A percentile compares a stretch with the other conserved stretches of the same genome.
These are phyloP conservation scores for Diaporthe vexans DNA, from an alignment of 2,329 filamentous ascomycete species.

Conservation along the genomic window DNA sequence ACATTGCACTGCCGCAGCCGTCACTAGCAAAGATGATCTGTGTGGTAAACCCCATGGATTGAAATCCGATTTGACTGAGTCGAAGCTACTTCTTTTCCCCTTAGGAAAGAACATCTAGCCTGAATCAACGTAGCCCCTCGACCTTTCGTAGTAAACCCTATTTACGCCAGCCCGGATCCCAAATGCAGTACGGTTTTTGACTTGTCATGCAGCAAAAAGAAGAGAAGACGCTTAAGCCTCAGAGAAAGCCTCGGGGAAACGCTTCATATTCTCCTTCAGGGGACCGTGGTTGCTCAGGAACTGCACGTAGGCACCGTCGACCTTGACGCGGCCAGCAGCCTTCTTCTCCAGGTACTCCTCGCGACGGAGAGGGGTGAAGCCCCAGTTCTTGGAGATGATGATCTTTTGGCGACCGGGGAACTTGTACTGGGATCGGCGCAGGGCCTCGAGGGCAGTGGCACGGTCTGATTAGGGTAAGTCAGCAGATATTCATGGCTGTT, in stretches of 20 bases:
- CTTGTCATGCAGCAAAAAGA: conserved; percentile 45
- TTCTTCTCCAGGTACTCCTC: conserved; percentile 98
- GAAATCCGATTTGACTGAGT: conserved; percentile 41
- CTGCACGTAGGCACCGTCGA: conserved; percentile 99
- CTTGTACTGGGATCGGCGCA: conserved; percentile 99
- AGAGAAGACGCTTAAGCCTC: conserved; percentile 61
- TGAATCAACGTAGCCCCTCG: conserved; percentile 36
- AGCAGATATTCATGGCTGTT: not conserved
- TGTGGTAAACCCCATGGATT: conserved; percentile 36
- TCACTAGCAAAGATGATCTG: conserved; percentile 16
- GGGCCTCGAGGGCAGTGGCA: conserved; percentile 94
- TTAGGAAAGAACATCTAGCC: conserved; percentile 34
- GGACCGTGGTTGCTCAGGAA: conserved; percentile 96
- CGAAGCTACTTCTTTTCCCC: conserved; percentile 40
- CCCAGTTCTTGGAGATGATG: conserved; percentile 99
- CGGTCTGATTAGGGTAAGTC: conserved; percentile 72
- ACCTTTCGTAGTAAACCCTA: conserved; percentile 42
- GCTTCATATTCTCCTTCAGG: conserved; percentile 88
- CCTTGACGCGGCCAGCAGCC: conserved; percentile 91
- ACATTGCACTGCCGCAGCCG: conserved; percentile 27
- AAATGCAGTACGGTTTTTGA: conserved; percentile 50
- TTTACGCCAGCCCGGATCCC: conserved; percentile 61
- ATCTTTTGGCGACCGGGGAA: conserved; percentile 99
- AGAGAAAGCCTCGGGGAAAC: conserved; percentile 94
- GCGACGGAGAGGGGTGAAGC: conserved; percentile 97